Base-by-base conservation (phyloP, 179 eudicot genomes). In the Camellia oleifera region DNA sequence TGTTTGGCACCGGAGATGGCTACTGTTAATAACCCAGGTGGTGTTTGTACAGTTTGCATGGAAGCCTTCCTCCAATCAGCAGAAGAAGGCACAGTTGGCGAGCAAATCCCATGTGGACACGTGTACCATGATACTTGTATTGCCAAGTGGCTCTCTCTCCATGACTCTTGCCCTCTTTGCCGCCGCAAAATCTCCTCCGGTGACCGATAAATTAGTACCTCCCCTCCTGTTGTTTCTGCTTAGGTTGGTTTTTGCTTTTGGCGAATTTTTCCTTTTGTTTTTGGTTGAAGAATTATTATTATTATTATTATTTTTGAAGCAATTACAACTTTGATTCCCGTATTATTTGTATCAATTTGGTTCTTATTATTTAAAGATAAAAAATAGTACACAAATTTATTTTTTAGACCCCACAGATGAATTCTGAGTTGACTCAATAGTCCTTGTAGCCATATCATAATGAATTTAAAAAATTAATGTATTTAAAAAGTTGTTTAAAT, bases 161-260 rank as follows among this genome's bases (percentile, higher is more conserved):
- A 77, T 7, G 58, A 75, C 77, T 80, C 84, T 70, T 88, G 89
- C 79, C 91, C 91, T 52, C 83, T 88, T 72, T 86, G 91, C 80
- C 87, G 88, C 12, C 40, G 71, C 69, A 14, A 67, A 12, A 26
- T 81, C 48, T 79, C 80, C 48, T 79, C 80, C 79, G 72, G 72
- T 4, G 5, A 70, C 79, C 76, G 76, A 76, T 17, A 56, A 40
- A 57, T 13, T 23, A 23, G 26, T 23, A 0, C 26, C 26, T 1
- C 40, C 18, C 7, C 50, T 57, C 40, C 54, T 48, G 52, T 7
- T 48, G 52, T 4, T 70, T 53, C 50, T 48, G 12, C 14, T 26
- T 73, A 56, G 64, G 13, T 73, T 26, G 3, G 77, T 32, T 3
- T 4, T 70, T 26, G 32, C 1, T 26, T 26, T 26, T 26, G 32